Base-by-base conservation (phyloP, 2,329 filamentous ascomycete genomes). In the Colletotrichum phormii region DNA sequence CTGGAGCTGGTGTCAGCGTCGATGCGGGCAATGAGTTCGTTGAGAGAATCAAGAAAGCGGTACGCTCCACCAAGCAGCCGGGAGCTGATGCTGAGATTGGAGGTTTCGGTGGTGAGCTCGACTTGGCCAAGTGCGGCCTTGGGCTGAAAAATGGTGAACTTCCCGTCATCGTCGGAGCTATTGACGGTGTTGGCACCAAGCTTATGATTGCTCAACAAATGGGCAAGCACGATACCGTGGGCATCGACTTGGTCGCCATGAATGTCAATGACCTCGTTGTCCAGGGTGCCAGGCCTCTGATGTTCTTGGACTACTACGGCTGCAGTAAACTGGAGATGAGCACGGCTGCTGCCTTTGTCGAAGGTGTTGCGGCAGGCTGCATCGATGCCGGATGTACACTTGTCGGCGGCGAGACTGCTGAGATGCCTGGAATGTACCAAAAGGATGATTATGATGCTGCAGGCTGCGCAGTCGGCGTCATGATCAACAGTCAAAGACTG, bases 251-350 rank as follows among this genome's bases (percentile, higher is more conserved):
- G 46, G 97, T 99, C 4, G 97, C 97, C 76, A 98, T 98, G 96
- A 98, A 98, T 82, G 97, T 98, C 80, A 99, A 99, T 82, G 97
- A 99, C 80, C 89, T 99, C 0, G 92, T 99, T 64, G 97, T 98
- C 9, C 95, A 98, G 85, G 97, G 97, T 67, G 97, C 97, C 13
- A 94, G 97, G 77, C 95, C 97, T 2, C 88, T 98, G 75, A 97
- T 97, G 88, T 98, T 99, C 89, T 91, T 98, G 75, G 97, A 99
- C 86, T 98, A 97, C 89, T 98, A 97, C 84, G 96, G 95, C 74
- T 98, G 95, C 88, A 95, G 94, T 82, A 93, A 93, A 81, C 90
- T 99, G 26, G 91, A 97, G 76, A 90, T 96, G 9, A 87, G 91
- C 49, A 91, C 91, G 5, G 95, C 95, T 0, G 92, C 93, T 12